Evolutionary conservation across 2,329 filamentous ascomycete genomes (phyloP).

Genomic region (Aspergillus aculeatus): DNA sequence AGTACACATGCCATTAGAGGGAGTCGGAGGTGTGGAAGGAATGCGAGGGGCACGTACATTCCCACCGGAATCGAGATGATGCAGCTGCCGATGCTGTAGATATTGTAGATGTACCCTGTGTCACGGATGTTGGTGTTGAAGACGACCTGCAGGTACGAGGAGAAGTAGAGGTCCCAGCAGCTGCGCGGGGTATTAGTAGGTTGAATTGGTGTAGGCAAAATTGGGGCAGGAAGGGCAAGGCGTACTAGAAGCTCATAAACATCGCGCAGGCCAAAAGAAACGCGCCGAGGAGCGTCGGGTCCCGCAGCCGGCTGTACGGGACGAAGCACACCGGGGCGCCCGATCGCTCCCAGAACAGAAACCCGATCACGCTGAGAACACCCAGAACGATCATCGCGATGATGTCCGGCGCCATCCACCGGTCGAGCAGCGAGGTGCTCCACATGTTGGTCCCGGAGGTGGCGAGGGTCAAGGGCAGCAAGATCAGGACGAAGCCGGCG

Average conservation of each 20-base stretch:
- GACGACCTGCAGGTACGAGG: constrained; percentile 28
- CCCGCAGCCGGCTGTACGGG: constrained; percentile 22
- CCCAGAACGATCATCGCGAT: constrained; percentile 22
- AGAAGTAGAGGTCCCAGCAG: constrained; percentile 20
- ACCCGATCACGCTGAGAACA: constrained; percentile 15
- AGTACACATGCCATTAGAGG: too few species aligned
- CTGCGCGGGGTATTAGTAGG: neutral
- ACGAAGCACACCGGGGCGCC: constrained; percentile 24
- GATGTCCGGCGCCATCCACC: constrained; percentile 26
- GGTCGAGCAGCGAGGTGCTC: constrained; percentile 9
- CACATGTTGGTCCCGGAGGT: constrained; percentile 15
- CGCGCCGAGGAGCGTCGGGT: constrained; percentile 24
- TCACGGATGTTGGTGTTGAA: constrained; percentile 20
- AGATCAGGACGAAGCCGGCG: constrained; percentile 28
- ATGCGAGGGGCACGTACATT: constrained; percentile 2
- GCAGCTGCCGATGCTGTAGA: constrained; percentile 23
- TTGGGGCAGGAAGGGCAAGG: neutral
- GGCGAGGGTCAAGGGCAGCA: constrained; percentile 30
- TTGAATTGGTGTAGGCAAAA: neutral
- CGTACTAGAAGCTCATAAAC: constrained; percentile 10
- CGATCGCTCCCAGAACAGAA: constrained; percentile 24
- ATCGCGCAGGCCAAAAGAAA: constrained; percentile 20
- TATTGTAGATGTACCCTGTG: constrained; percentile 25
- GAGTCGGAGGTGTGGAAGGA: too few species aligned
- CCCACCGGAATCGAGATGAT: constrained; percentile 22